phyloP scores from a whole-genome alignment of 345 rosid genomes.

The Kernera saxatilis region DNA sequence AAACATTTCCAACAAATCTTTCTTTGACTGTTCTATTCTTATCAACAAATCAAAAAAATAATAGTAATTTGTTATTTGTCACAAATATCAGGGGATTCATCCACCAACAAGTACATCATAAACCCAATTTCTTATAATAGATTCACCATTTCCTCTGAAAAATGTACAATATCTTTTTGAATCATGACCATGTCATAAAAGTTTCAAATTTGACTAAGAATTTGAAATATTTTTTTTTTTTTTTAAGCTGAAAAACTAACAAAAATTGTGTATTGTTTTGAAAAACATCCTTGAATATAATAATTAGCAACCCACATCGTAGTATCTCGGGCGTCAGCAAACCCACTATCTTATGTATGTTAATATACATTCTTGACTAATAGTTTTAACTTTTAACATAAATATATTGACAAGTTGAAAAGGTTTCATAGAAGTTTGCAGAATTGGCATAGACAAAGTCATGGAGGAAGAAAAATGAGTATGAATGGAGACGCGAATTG shows the following conservation, averaged over 20 bases:
- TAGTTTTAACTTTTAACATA: neutral
- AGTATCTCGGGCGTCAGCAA: neutral
- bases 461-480: neutral
- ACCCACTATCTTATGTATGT: conserved; percentile 1
- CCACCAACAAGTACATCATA: too few relatives aligned
- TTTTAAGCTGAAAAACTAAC: too few relatives aligned
- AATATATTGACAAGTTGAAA: neutral
- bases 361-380: neutral
- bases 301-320: neutral
- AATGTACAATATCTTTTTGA: neutral
- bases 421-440: neutral
- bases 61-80: too few relatives aligned
- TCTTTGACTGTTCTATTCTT: too few relatives aligned
- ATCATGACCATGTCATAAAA: neutral
- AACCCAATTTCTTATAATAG: too few relatives aligned
- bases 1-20: too few relatives aligned
- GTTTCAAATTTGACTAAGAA: too few relatives aligned
- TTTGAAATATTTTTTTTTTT: too few relatives aligned
- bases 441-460: conserved; percentile 1
- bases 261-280: too few relatives aligned
- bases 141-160: too few relatives aligned
- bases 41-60: too few relatives aligned
- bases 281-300: neutral
- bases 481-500: conserved; percentile 12
- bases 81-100: too few relatives aligned